These are phyloP conservation scores for Solanum tarijense DNA, from an alignment of 257 asterid species.

Conservation along the genomic window DNA sequence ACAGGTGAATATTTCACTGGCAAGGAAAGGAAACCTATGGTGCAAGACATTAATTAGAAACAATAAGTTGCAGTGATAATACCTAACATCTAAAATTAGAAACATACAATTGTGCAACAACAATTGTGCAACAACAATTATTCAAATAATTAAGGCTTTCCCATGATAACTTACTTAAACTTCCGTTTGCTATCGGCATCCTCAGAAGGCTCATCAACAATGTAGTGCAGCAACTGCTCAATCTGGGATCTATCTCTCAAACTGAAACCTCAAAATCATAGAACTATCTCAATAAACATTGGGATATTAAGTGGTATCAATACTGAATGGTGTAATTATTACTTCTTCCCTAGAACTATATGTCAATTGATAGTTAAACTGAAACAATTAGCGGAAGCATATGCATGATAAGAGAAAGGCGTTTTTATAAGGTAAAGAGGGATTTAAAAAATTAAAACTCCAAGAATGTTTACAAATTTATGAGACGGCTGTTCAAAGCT, in stretches of 20 bases:
- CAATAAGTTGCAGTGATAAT: conserved; percentile 6
- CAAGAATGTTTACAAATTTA: conserved; percentile 58
- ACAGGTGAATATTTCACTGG: conserved; percentile 93
- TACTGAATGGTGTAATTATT: background rate
- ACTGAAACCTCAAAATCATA: conserved; percentile 34
- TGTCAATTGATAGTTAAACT: background rate
- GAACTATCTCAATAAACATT: background rate
- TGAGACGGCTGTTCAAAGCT: conserved; percentile 89
- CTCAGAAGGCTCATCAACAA: conserved; percentile 76
- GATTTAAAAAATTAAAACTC: background rate
- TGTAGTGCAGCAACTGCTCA: conserved; percentile 72
- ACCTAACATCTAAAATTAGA: background rate
- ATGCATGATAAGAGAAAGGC: background rate
- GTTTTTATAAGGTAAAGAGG: background rate
- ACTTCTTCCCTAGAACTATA: background rate
- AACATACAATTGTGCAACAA: background rate
- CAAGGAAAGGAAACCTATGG: conserved; percentile 87
- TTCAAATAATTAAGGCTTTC: background rate
- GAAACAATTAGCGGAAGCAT: background rate
- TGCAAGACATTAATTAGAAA: background rate
- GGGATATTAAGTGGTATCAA: background rate
- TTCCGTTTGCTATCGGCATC: conserved; percentile 77
- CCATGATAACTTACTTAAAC: conserved; percentile 59
- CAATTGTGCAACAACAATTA: background rate
- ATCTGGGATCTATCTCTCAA: conserved; percentile 89